Conservation (phyloP, 768 basidiomycete species). For the Rhodocollybia butyracea region DNA sequence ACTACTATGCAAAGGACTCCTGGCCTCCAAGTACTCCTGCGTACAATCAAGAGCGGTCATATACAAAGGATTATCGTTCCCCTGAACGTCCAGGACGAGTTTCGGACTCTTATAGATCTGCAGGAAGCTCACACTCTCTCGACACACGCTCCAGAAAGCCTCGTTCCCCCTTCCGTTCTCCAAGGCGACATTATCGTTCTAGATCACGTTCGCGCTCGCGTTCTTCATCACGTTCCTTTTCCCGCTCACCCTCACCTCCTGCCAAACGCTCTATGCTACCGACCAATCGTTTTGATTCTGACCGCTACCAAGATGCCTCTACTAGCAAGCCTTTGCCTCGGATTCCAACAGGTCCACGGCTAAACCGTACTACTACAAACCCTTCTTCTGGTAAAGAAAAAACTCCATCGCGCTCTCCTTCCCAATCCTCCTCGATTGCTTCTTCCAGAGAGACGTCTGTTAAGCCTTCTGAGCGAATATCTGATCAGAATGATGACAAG, state of each 20-base stretch:
- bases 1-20: background rate
- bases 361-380: background rate
- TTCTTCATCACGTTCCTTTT: background rate
- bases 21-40: slow-evolving; percentile 11
- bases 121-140: slow-evolving; percentile 1
- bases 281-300: background rate
- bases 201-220: slow-evolving; percentile 18
- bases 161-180: slow-evolving; percentile 27
- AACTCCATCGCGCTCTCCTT: slow-evolving; percentile 42
- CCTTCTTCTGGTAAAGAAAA: slow-evolving; percentile 26
- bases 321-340: background rate
- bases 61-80: background rate
- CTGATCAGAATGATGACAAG: slow-evolving; percentile 8
- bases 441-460: slow-evolving; percentile 44
- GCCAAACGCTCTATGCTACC: background rate
- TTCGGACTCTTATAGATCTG: background rate
- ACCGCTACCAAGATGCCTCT: background rate
- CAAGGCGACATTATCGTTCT: slow-evolving; percentile 18
- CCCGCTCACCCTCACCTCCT: slow-evolving; percentile 13
- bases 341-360: background rate
- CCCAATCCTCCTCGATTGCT: slow-evolving; percentile 57
- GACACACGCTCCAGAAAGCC: slow-evolving; percentile 5
- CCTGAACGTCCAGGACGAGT: slow-evolving; percentile 2
- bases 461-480: slow-evolving; percentile 20
- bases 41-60: background rate